Evolutionary conservation across 306 rosid species (phyloP).

Genomic region (Coriaria nepalensis): DNA sequence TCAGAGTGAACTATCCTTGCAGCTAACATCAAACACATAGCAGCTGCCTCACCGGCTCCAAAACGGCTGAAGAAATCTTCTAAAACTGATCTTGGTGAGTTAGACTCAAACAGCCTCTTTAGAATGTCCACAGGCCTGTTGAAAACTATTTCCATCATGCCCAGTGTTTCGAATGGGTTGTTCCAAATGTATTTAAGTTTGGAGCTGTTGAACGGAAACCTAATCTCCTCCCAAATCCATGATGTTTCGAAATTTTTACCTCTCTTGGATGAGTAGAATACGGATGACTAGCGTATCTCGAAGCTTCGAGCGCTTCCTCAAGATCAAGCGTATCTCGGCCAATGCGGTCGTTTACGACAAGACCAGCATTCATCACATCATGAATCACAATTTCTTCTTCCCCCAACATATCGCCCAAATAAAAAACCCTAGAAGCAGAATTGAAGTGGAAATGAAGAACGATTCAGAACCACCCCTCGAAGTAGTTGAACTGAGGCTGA

Average conservation of each 20-base stretch:
- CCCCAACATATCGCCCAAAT: conserved; percentile 37
- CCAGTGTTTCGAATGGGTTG: conserved; percentile 95
- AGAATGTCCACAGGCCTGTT: conserved; percentile 90
- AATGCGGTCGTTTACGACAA: conserved; percentile 75
- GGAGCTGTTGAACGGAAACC: conserved; percentile 29
- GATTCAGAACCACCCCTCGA: too few species aligned
- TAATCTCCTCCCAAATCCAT: neutral
- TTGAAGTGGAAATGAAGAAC: neutral
- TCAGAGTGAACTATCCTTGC: conserved; percentile 74
- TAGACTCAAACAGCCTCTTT: conserved; percentile 77
- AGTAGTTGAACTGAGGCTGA: too few species aligned
- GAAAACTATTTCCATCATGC: conserved; percentile 93
- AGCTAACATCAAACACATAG: conserved; percentile 93
- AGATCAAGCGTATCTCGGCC: conserved; percentile 81
- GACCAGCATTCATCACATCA: conserved; percentile 72
- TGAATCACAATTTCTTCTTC: conserved; percentile 74
- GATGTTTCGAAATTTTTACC: conserved; percentile 24
- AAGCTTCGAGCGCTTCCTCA: conserved; percentile 88
- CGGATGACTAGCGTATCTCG: conserved; percentile 82
- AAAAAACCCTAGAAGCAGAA: conserved; percentile 18
- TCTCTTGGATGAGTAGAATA: conserved; percentile 82
- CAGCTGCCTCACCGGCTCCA: conserved; percentile 96
- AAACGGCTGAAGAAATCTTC: conserved; percentile 94
- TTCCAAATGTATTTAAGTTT: conserved; percentile 91
- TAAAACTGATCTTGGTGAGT: conserved; percentile 63